Conservation (phyloP, 2,329 filamentous ascomycete genomes). For the Thermoascus crustaceus region DNA sequence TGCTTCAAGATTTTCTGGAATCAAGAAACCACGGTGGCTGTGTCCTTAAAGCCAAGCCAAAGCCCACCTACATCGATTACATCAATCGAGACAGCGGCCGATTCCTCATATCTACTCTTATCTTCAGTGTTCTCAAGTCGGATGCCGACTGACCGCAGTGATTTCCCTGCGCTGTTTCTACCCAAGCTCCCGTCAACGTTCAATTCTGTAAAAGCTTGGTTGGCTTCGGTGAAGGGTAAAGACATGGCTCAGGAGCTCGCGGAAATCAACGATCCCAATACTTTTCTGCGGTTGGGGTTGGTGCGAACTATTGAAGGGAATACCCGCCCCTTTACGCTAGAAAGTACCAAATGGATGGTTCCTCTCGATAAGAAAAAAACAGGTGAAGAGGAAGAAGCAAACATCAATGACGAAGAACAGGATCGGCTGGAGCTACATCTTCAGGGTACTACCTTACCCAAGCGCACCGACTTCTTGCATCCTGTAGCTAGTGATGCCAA, state of each 20-base stretch:
- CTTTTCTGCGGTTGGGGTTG: constrained; percentile 11
- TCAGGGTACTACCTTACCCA: constrained; percentile 21
- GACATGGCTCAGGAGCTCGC: constrained; percentile 5
- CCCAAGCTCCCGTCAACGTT: constrained; percentile 7
- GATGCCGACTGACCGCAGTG: constrained; percentile 9
- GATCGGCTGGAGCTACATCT: constrained; percentile 15
- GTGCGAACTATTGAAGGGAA: constrained; percentile 10
- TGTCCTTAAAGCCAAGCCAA: constrained; percentile 9
- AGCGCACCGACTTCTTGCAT: constrained; percentile 27
- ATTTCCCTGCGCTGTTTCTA: constrained; percentile 17
- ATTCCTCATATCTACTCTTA: constrained; percentile 13
- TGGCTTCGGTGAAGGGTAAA: constrained; percentile 10
- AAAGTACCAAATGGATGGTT: constrained; percentile 11
- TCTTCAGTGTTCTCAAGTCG: constrained; percentile 14
- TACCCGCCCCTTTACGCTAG: constrained; percentile 12
- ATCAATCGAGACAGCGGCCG: constrained; percentile 7
- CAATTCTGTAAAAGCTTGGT: constrained; percentile 11
- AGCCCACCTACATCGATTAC: constrained; percentile 1
- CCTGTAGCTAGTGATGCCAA: constrained; percentile 11
- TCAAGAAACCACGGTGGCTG: constrained; percentile 13
- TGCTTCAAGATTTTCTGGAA: constrained; percentile 25
- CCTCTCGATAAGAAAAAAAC: constrained; percentile 3
- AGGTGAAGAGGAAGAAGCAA: constrained; percentile 2
- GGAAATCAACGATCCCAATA: constrained; percentile 1
- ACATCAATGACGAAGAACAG: constrained; percentile 1